phyloP scores from a whole-genome alignment of 176 grass and related monocot species.

The Triticum turgidum region DNA sequence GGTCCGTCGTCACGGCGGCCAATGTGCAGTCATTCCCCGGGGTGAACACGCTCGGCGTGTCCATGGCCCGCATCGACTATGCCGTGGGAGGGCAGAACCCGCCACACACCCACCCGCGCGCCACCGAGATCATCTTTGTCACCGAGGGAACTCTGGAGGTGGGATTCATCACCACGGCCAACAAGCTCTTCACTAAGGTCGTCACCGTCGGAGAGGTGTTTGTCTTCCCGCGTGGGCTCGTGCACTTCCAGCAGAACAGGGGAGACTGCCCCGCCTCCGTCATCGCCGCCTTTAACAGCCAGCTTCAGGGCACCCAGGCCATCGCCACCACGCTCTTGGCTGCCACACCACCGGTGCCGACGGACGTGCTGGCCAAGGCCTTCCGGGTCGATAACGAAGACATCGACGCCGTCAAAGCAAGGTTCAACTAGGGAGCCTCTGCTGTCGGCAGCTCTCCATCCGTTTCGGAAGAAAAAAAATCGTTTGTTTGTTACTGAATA shows the following conservation, averaged over 20 bases:
- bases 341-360: constrained; percentile 37
- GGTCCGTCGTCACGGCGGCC: constrained; percentile 43
- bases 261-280: constrained; percentile 35
- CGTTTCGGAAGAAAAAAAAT: not conserved
- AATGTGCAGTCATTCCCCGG: constrained; percentile 58
- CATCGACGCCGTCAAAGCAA: not conserved
- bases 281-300: constrained; percentile 77
- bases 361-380: constrained; percentile 66
- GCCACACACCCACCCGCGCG: constrained; percentile 83
- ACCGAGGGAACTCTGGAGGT: constrained; percentile 65
- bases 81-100: constrained; percentile 56
- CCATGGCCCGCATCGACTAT: constrained; percentile 77
- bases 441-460: not conserved
- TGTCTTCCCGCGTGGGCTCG: constrained; percentile 67
- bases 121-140: constrained; percentile 87
- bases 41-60: constrained; percentile 76
- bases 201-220: constrained; percentile 58
- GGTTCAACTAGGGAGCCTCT: not conserved
- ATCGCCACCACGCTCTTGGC: constrained; percentile 66
- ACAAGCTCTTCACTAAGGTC: constrained; percentile 57
- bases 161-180: constrained; percentile 72
- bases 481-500: not conserved
- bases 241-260: constrained; percentile 83
- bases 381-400: constrained; percentile 38
- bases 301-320: constrained; percentile 64